Evolutionary conservation across 306 rosid genomes (phyloP), one percentile per base, ranked within the genome.

Genomic region (Castanea sativa): DNA sequence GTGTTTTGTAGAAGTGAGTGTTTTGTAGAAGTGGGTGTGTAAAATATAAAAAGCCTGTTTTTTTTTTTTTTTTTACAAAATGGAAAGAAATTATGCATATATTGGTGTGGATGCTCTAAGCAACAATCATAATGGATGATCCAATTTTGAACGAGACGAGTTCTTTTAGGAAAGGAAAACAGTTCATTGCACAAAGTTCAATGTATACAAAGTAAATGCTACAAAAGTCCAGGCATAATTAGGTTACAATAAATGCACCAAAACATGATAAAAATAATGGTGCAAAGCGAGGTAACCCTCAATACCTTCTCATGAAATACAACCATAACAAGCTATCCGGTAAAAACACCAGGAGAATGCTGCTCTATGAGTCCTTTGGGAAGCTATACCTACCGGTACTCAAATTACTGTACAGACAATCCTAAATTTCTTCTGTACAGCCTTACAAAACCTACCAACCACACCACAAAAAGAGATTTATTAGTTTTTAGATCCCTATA

Each of bases 271-370:
- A 53, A 20, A 21, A 65, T 12, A 23, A 33, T 43, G 0, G 2
- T 7, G 71, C 23, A 33, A 6, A 33, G 45, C 2, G 15, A 32
- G 14, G 35, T 55, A 55, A 70, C 56, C 60, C 55, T 64, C 18
- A 25, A 58, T 71, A 75, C 55, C 21, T 23, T 29, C 49, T 52
- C 75, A 78, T 27, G 60, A 53, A 23, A 79, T 30, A 33, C 70
- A 67, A 75, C 51, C 9, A 29, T 76, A 71, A 84, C 61, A 77
- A 88, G 88, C 86, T 52, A 43, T 52, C 89, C 94, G 88, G 76
- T 82, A 58, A 92, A 91, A 92, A 90, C 74, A 75, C 59, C 68
- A 76, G 90, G 88, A 81, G 35, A 74, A 78, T 90, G 84, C 88
- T 73, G 69, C 74, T 80, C 80, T 79, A 76, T 70, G 32, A 79